Evolutionary conservation across 257 asterid genomes (phyloP).

Genomic region (Eucommia ulmoides): DNA sequence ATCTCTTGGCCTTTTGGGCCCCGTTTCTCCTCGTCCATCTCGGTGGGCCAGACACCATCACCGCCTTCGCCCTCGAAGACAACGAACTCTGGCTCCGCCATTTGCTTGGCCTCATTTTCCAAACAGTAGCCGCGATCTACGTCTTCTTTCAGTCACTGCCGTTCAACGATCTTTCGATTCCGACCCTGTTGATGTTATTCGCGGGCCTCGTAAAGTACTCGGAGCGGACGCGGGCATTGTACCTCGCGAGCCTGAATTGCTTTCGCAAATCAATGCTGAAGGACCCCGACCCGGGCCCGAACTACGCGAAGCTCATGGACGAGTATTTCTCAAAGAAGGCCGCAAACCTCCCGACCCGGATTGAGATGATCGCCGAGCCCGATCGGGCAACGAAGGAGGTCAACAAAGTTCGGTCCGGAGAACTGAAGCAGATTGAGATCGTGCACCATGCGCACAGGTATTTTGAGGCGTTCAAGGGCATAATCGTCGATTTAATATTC

Average conservation of each 20-base stretch:
- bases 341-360: conserved; percentile 25
- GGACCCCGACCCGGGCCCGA: conserved; percentile 36
- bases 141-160: too few species aligned
- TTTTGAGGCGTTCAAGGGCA: conserved; percentile 41
- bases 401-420: conserved; percentile 13
- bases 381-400: conserved; percentile 6
- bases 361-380: conserved; percentile 18
- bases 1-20: too few species aligned
- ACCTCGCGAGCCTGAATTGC: conserved; percentile 21
- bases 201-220: too few species aligned
- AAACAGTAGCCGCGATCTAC: conserved; percentile 16
- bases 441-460: conserved; percentile 22
- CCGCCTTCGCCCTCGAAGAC: too few species aligned
- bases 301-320: conserved; percentile 40
- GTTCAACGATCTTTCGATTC: conserved; percentile 24
- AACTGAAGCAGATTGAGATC: conserved; percentile 4
- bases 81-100: too few species aligned
- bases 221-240: conserved; percentile 29
- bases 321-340: conserved; percentile 25
- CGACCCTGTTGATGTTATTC: conserved; percentile 33
- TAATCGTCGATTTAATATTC: conserved; percentile 39
- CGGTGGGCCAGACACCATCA: too few species aligned
- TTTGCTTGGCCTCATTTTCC: conserved; percentile 24
- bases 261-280: conserved; percentile 32
- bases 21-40: too few species aligned